A percentile compares a stretch with the other conserved stretches of the same genome.
Evolutionary conservation across 1,139 yeast genomes (phyloP).

Genomic region (Schwanniomyces etchellsii): DNA sequence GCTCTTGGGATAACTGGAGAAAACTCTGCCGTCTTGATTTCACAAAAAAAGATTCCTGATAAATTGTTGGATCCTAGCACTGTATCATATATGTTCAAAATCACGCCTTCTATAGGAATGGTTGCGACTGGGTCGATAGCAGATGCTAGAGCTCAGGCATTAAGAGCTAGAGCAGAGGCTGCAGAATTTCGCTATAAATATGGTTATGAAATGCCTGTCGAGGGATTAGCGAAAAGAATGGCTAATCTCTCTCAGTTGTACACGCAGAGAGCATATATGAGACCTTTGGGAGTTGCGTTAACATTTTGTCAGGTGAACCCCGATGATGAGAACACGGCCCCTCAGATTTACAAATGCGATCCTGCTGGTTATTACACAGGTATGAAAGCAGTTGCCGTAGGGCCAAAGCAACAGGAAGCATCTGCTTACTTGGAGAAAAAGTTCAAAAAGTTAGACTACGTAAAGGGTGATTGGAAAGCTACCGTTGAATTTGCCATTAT

Average conservation of each 20-base stretch:
- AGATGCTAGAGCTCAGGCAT: conserved; percentile 87
- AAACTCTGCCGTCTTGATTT: conserved; percentile 83
- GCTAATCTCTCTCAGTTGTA: conserved; percentile 93
- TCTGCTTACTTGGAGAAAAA: conserved; percentile 87
- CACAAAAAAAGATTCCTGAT: conserved; percentile 95
- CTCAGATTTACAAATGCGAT: conserved; percentile 88
- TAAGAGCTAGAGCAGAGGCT: conserved; percentile 88
- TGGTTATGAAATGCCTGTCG: conserved; percentile 97
- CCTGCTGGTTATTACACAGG: conserved; percentile 97
- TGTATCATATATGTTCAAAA: conserved; percentile 77
- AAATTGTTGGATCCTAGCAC: conserved; percentile 82
- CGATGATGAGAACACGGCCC: conserved; percentile 81
- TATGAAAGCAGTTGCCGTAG: conserved; percentile 89
- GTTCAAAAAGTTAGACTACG: conserved; percentile 68
- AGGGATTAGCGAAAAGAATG: conserved; percentile 88
- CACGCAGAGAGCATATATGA: conserved; percentile 98
- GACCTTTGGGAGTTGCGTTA: conserved; percentile 91
- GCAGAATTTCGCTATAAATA: conserved; percentile 91
- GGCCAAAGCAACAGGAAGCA: conserved; percentile 97
- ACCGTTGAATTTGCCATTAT: conserved; percentile 88
- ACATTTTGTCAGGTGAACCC: conserved; percentile 71
- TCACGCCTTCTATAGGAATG: conserved; percentile 80
- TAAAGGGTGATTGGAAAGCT: conserved; percentile 81
- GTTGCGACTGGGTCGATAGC: conserved; percentile 96
- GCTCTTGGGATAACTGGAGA: conserved; percentile 83